These are phyloP conservation scores for Chlamydomonas schloesseri DNA, from an alignment of 139 green algal genomes.

Conservation along the genomic window DNA sequence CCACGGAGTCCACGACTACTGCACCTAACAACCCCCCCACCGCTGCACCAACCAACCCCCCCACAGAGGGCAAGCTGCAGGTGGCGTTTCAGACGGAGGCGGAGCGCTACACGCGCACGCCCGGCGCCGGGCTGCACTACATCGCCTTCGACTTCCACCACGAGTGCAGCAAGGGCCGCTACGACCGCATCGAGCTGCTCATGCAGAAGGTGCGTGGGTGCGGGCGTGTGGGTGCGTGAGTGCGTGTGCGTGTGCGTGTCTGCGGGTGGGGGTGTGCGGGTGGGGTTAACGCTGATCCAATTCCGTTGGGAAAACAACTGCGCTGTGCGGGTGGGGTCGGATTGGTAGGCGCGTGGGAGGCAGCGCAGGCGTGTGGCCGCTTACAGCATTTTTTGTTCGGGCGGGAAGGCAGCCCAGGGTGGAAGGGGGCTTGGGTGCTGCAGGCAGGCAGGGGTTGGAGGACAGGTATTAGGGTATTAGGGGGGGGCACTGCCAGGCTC, in stretches of 20 bases:
- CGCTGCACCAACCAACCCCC: not conserved
- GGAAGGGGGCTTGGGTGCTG: too few relatives aligned
- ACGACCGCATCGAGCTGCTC: constrained; percentile 76
- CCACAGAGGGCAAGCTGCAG: constrained; percentile 80
- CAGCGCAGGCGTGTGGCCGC: too few relatives aligned
- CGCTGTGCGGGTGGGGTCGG: too few relatives aligned
- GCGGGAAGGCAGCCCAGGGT: too few relatives aligned
- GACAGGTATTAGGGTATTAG: too few relatives aligned
- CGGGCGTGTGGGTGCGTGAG: not conserved
- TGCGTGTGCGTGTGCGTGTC: not conserved
- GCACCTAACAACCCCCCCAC: not conserved
- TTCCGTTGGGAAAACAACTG: too few relatives aligned
- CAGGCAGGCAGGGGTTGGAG: too few relatives aligned
- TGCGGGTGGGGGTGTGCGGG: not conserved
- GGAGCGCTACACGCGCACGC: not conserved
- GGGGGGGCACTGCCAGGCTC: too few relatives aligned
- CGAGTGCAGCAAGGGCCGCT: constrained; percentile 83
- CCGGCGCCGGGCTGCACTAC: constrained; percentile 48
- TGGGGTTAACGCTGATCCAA: too few relatives aligned
- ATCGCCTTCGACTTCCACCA: constrained; percentile 94
- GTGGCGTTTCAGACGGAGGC: constrained; percentile 65
- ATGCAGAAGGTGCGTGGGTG: constrained; percentile 67
- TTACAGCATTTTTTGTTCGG: too few relatives aligned
- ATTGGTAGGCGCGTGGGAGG: too few relatives aligned
- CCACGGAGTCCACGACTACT: too few relatives aligned